phyloP scores from a whole-genome alignment of 2,329 filamentous ascomycete genomes.

The Alternaria alternata region DNA sequence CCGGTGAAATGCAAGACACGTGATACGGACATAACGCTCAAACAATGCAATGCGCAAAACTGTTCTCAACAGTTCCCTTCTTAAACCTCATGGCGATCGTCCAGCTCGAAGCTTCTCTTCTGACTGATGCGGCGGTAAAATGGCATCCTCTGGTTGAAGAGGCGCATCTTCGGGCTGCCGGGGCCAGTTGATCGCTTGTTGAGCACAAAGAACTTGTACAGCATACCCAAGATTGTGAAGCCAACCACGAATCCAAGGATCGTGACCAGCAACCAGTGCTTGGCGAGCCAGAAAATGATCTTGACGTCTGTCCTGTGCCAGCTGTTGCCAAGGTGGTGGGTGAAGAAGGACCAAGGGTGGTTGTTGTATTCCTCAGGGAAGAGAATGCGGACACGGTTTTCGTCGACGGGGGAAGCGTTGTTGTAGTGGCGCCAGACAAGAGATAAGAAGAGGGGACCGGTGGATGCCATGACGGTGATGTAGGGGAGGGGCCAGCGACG shows the following conservation, averaged over 20 bases:
- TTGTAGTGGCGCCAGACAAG: conserved; percentile 80
- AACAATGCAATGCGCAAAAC: conserved; percentile 27
- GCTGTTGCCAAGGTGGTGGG: conserved; percentile 69
- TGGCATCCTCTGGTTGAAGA: conserved; percentile 35
- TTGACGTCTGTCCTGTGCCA: conserved; percentile 71
- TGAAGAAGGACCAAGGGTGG: conserved; percentile 76
- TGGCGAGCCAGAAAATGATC: conserved; percentile 70
- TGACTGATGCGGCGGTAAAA: conserved; percentile 50
- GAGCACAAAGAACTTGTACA: conserved; percentile 61
- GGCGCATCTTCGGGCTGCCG: conserved; percentile 24
- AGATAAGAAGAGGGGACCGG: conserved; percentile 78
- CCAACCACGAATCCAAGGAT: conserved; percentile 62
- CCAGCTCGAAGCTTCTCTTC: conserved; percentile 44
- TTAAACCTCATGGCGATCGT: conserved; percentile 49
- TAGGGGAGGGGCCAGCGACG: conserved; percentile 74
- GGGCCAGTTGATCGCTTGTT: conserved; percentile 35
- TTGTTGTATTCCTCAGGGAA: conserved; percentile 76
- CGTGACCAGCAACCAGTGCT: conserved; percentile 65
- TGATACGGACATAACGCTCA: conserved; percentile 28
- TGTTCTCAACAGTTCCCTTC: not conserved
- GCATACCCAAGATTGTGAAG: conserved; percentile 58
- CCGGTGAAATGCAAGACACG: conserved; percentile 33
- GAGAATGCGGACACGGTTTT: conserved; percentile 69
- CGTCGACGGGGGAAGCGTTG: conserved; percentile 56
- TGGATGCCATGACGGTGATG: conserved; percentile 81